Conservation (phyloP, 768 basidiomycete species). For the Amanita exitialis region DNA sequence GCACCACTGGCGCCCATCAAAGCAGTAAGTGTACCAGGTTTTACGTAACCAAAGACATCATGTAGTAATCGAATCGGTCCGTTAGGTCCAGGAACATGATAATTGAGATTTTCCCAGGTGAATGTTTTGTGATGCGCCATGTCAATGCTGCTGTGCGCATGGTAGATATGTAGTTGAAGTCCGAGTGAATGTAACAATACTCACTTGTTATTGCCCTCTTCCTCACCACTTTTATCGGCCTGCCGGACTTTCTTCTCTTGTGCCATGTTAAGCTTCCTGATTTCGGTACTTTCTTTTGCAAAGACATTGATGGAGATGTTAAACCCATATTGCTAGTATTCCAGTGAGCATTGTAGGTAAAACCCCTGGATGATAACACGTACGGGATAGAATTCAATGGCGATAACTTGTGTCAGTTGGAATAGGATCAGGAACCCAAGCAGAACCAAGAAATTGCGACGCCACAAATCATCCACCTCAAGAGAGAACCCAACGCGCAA, state of each 20-base stretch:
- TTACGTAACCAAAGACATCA: conserved; percentile 74
- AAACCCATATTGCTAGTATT: conserved; percentile 37
- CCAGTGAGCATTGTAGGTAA: conserved; percentile 2
- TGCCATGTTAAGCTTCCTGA: conserved; percentile 41
- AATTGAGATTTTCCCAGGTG: conserved; percentile 77
- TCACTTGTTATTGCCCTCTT: conserved; percentile 5
- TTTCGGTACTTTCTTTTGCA: conserved; percentile 47
- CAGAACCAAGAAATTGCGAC: conserved; percentile 59
- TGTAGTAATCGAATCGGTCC: conserved; percentile 57
- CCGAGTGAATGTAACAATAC: conserved; percentile 7
- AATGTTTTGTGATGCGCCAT: conserved; percentile 42
- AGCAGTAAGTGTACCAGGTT: conserved; percentile 79
- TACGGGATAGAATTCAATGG: conserved; percentile 58
- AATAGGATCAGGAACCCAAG: conserved; percentile 64
- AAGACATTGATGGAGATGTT: conserved; percentile 43
- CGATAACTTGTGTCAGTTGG: conserved; percentile 56
- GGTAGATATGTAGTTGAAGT: not conserved
- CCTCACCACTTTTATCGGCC: conserved; percentile 21
- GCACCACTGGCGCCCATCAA: conserved; percentile 84
- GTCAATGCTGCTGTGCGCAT: conserved; percentile 9
- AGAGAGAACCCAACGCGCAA: conserved; percentile 45
- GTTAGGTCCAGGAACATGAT: conserved; percentile 59
- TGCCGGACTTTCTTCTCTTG: conserved; percentile 39
- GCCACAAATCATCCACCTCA: conserved; percentile 45
- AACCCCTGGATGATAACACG: conserved; percentile 10